Conservation (phyloP, 257 asterid species). For the Ligustrum vulgare region DNA sequence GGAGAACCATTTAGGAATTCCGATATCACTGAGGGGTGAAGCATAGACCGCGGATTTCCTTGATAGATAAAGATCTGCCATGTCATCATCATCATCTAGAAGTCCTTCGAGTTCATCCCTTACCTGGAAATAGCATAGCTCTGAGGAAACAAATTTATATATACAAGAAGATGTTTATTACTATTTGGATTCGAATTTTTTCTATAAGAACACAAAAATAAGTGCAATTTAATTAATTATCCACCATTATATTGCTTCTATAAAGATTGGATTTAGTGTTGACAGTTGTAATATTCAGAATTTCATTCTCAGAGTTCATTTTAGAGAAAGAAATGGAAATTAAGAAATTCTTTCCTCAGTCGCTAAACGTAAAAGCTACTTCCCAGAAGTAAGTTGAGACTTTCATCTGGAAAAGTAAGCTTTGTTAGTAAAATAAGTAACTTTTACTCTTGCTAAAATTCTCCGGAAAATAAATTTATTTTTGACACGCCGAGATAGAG, state of each 20-base stretch:
- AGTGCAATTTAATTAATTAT: not conserved
- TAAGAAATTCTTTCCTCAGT: not conserved
- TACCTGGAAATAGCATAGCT: slow-evolving; percentile 40
- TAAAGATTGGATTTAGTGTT: not conserved
- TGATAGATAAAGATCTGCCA: slow-evolving; percentile 86
- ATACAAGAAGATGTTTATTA: not conserved
- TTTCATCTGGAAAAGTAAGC: not conserved
- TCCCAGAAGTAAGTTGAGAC: not conserved
- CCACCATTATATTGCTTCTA: not conserved
- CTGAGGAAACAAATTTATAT: not conserved
- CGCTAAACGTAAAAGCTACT: not conserved
- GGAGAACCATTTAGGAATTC: slow-evolving; percentile 47
- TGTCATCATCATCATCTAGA: slow-evolving; percentile 81
- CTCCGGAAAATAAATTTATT: not conserved
- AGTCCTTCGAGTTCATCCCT: slow-evolving; percentile 93
- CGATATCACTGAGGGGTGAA: slow-evolving; percentile 39
- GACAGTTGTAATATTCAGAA: not conserved
- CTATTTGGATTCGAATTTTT: not conserved
- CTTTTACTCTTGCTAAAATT: not conserved
- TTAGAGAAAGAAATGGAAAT: not conserved
- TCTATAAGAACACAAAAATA: not conserved
- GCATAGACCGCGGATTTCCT: slow-evolving; percentile 51
- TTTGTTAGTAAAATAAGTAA: not conserved
- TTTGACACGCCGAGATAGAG: not conserved
- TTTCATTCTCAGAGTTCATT: not conserved